phyloP scores from a whole-genome alignment of 768 basidiomycete genomes.

The Rhodotorula taiwanensis region DNA sequence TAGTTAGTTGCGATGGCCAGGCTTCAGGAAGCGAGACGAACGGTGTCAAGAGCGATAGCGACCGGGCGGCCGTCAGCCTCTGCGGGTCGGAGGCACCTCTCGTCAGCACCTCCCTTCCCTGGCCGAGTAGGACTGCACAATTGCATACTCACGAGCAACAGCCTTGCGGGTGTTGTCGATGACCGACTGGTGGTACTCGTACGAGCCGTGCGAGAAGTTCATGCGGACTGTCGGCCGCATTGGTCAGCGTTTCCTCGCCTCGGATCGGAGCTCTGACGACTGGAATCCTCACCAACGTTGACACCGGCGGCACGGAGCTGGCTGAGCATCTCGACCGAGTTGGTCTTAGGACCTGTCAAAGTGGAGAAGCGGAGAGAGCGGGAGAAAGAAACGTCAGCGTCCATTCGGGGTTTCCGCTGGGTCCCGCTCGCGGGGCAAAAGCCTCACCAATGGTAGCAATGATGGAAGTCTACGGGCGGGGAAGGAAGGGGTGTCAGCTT shows the following conservation, averaged over 20 bases:
- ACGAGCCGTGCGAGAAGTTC: constrained; percentile 99
- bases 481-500: too few species aligned
- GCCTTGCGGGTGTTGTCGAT: constrained; percentile 93
- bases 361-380: constrained; percentile 9
- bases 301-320: constrained; percentile 85
- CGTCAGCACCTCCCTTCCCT: neutral
- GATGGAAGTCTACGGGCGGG: constrained; percentile 89
- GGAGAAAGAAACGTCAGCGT: neutral
- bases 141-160: constrained; percentile 58
- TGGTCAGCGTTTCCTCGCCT: constrained; percentile 1
- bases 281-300: constrained; percentile 75
- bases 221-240: constrained; percentile 68
- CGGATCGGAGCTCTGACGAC: too few species aligned
- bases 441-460: constrained; percentile 91
- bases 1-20: neutral
- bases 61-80: constrained; percentile 77
- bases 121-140: too few species aligned
- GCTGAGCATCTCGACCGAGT: constrained; percentile 76
- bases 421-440: neutral
- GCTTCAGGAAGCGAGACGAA: constrained; percentile 42
- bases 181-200: constrained; percentile 97
- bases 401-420: too few species aligned
- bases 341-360: constrained; percentile 77
- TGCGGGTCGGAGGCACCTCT: constrained; percentile 42
- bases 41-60: constrained; percentile 95